These are phyloP conservation scores for Ophiostoma sp. DNA, from an alignment of 2,329 filamentous ascomycete genomes.

Conservation along the genomic window DNA sequence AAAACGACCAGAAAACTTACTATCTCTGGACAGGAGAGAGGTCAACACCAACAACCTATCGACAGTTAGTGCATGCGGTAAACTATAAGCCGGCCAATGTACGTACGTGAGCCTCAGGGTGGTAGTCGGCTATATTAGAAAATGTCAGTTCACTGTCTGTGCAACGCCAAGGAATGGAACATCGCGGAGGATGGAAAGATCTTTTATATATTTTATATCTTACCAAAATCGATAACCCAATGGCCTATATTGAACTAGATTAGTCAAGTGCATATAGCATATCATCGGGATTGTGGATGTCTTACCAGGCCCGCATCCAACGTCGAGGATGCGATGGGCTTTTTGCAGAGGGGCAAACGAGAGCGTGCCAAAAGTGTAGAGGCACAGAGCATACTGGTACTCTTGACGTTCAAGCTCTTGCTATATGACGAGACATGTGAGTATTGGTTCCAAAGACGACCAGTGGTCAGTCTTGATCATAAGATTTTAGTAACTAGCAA, in stretches of 20 bases:
- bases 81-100: background rate
- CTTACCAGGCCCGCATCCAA: constrained; percentile 44
- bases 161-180: background rate
- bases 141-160: background rate
- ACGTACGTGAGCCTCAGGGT: constrained; percentile 29
- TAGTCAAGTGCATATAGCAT: background rate
- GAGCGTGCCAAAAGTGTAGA: constrained; percentile 41
- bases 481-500: too few relatives aligned
- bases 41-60: constrained; percentile 29
- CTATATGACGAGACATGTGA: constrained; percentile 15
- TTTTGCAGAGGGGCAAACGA: constrained; percentile 42
- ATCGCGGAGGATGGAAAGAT: background rate
- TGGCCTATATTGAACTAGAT: constrained; percentile 28
- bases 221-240: constrained; percentile 33
- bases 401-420: constrained; percentile 37
- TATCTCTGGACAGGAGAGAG: constrained; percentile 31
- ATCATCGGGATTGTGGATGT: background rate
- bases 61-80: background rate
- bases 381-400: constrained; percentile 38
- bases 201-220: constrained; percentile 11
- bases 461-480: background rate
- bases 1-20: constrained; percentile 19
- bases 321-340: constrained; percentile 42
- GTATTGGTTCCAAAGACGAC: background rate
- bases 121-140: constrained; percentile 27